A percentile compares a stretch with the other conserved stretches of the same genome.
phyloP scores from a whole-genome alignment of 768 basidiomycete genomes.

The Tricholoma flavovirens region DNA sequence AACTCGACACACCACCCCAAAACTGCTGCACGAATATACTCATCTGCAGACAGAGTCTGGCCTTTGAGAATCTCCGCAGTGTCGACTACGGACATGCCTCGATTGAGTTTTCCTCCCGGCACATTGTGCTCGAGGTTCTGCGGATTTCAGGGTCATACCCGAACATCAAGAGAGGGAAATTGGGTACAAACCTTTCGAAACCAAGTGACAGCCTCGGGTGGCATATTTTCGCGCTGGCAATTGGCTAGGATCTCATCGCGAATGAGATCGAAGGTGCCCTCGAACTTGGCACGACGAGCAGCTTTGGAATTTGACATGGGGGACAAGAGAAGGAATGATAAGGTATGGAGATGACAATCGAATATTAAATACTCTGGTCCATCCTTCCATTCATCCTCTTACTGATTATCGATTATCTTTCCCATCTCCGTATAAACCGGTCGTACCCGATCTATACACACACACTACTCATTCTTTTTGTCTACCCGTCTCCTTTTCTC shows the following conservation, averaged over 20 bases:
- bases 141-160: background rate
- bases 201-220: slow-evolving; percentile 80
- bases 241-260: slow-evolving; percentile 73
- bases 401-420: too few species aligned
- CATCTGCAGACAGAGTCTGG: slow-evolving; percentile 61
- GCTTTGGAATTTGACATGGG: slow-evolving; percentile 18
- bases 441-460: background rate
- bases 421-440: too few species aligned
- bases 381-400: background rate
- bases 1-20: slow-evolving; percentile 96
- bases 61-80: slow-evolving; percentile 85
- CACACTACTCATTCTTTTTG: slow-evolving; percentile 19
- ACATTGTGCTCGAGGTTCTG: slow-evolving; percentile 91
- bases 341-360: background rate
- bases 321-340: background rate
- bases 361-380: background rate
- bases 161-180: background rate
- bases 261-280: slow-evolving; percentile 64
- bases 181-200: slow-evolving; percentile 58
- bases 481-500: slow-evolving; percentile 42
- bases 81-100: slow-evolving; percentile 94
- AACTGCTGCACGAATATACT: slow-evolving; percentile 84
- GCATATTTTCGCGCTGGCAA: slow-evolving; percentile 69
- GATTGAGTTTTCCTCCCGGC: slow-evolving; percentile 95
- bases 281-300: slow-evolving; percentile 54